These are phyloP conservation scores for Nasturtium officinale DNA, from an alignment of 345 rosid genomes.

Conservation along the genomic window DNA sequence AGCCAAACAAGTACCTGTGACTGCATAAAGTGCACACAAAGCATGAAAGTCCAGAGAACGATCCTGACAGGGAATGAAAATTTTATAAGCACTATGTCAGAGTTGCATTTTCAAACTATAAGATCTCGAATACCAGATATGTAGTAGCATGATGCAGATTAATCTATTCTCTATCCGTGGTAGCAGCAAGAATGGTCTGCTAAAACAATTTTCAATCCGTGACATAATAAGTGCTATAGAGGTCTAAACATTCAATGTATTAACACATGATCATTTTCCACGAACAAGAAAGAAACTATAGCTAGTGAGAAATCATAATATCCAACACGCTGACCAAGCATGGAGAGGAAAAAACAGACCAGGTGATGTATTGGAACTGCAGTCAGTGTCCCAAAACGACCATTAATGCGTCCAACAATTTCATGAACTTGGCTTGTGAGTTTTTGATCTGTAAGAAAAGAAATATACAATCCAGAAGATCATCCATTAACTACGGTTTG, in stretches of 20 bases:
- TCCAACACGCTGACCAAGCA: conserved; percentile 25
- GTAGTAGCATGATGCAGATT: neutral
- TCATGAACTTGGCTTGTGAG: conserved; percentile 99
- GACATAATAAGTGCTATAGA: neutral
- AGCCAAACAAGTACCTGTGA: conserved; percentile 68
- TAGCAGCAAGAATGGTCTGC: conserved; percentile 4
- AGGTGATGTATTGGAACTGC: conserved; percentile 96
- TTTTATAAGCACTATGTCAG: conserved; percentile 30
- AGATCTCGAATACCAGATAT: conserved; percentile 13
- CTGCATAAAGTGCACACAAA: conserved; percentile 91
- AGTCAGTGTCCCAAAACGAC: conserved; percentile 95
- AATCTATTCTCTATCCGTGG: neutral
- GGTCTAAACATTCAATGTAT: conserved; percentile 1
- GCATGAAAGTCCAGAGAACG: conserved; percentile 89
- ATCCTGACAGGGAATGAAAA: conserved; percentile 60
- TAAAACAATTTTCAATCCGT: neutral
- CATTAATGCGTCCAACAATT: conserved; percentile 99
- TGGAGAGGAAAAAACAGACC: conserved; percentile 54
- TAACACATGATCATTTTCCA: conserved; percentile 1
- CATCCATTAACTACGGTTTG: conserved; percentile 10
- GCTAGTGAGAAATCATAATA: conserved; percentile 19
- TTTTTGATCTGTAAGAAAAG: conserved; percentile 61
- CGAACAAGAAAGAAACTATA: neutral
- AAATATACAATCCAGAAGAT: conserved; percentile 17
- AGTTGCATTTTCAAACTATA: conserved; percentile 10